Evolutionary conservation across 2,329 filamentous ascomycete genomes (phyloP).

Genomic region (Colletotrichum sidae): DNA sequence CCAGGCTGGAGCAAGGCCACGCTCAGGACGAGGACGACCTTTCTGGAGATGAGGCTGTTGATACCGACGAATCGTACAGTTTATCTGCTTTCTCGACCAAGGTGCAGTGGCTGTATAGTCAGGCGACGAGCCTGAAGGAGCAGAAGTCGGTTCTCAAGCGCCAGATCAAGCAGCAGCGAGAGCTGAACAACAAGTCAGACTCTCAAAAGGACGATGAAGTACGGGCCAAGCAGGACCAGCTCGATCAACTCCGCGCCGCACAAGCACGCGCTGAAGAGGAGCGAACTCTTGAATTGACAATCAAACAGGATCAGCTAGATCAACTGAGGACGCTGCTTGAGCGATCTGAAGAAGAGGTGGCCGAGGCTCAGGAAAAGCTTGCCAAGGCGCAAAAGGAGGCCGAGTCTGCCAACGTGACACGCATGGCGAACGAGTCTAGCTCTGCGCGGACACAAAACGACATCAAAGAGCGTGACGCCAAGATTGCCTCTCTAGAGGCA

Average conservation of each 20-base stretch:
- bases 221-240: constrained; percentile 66
- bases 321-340: constrained; percentile 48
- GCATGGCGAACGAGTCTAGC: constrained; percentile 40
- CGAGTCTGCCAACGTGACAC: constrained; percentile 47
- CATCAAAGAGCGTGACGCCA: constrained; percentile 53
- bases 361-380: constrained; percentile 60
- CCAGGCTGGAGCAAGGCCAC: constrained; percentile 67
- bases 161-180: constrained; percentile 95
- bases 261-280: constrained; percentile 47
- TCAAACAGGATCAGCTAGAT: constrained; percentile 64
- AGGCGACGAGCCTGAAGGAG: constrained; percentile 82
- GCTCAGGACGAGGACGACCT: constrained; percentile 70
- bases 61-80: constrained; percentile 73
- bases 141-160: constrained; percentile 90
- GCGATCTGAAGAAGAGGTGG: constrained; percentile 52
- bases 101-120: constrained; percentile 81
- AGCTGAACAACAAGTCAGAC: constrained; percentile 90
- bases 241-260: constrained; percentile 54
- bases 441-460: constrained; percentile 44
- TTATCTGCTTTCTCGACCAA: constrained; percentile 81
- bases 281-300: constrained; percentile 71
- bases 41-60: constrained; percentile 71
- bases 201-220: constrained; percentile 74
- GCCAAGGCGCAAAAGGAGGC: constrained; percentile 60
- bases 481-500: constrained; percentile 54